Conservation (phyloP, 2,329 filamentous ascomycete species). For the Nigrospora osmanthi region DNA sequence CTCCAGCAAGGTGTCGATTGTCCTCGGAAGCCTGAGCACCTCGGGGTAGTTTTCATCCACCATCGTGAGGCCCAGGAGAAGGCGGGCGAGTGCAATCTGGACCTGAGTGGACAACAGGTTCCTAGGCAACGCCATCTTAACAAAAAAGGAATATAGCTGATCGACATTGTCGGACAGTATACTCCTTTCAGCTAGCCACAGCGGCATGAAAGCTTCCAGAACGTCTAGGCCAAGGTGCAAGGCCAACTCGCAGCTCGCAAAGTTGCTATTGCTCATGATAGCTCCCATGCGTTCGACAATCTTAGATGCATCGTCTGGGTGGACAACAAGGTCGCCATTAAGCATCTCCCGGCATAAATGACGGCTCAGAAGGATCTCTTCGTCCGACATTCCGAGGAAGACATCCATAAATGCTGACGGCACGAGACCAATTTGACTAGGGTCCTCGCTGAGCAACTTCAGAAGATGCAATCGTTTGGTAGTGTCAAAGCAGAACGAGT, state of each 20-base stretch:
- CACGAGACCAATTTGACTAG: conserved; percentile 38
- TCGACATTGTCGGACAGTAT: conserved; percentile 58
- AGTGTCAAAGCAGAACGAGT: conserved; percentile 41
- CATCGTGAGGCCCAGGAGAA: conserved; percentile 65
- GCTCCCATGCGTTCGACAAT: conserved; percentile 43
- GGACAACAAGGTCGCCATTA: conserved; percentile 42
- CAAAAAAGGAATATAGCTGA: conserved; percentile 74
- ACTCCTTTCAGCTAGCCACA: conserved; percentile 51
- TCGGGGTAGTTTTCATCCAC: conserved; percentile 60
- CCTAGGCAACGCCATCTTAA: conserved; percentile 57
- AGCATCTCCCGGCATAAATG: conserved; percentile 44
- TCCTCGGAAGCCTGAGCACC: conserved; percentile 47
- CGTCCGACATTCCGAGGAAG: conserved; percentile 39
- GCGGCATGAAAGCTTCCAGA: conserved; percentile 52
- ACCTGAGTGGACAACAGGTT: conserved; percentile 63
- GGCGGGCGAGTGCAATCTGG: conserved; percentile 56
- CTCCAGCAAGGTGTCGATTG: conserved; percentile 64
- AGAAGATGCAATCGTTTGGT: conserved; percentile 37
- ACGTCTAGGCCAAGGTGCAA: conserved; percentile 60
- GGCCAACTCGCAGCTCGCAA: conserved; percentile 68
- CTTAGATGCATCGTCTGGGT: conserved; percentile 33
- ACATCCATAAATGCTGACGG: conserved; percentile 42
- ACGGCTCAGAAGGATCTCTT: conserved; percentile 46
- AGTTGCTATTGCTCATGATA: conserved; percentile 48
- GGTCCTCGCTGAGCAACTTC: conserved; percentile 31